These are phyloP conservation scores for Pelargonium cotyledonis DNA, from an alignment of 441 rosid species.

Conservation along the genomic window DNA sequence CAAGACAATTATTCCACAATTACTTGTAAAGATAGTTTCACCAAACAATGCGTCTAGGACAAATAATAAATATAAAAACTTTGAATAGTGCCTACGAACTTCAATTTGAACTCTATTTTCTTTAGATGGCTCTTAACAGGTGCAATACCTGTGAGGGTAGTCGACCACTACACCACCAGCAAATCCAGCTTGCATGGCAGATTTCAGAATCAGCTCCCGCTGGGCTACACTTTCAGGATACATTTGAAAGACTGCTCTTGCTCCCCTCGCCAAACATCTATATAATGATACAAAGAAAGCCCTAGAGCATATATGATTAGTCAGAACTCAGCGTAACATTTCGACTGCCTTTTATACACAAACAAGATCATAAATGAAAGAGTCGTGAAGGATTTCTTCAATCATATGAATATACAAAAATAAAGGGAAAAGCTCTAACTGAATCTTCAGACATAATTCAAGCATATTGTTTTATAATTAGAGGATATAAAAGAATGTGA, in stretches of 20 bases:
- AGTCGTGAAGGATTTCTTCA: background rate
- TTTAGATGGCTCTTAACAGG: background rate
- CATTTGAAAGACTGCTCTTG: constrained; percentile 81
- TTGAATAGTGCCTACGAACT: no score
- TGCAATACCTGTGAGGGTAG: constrained; percentile 90
- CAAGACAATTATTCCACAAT: no score
- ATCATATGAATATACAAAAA: background rate
- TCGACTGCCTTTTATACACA: background rate
- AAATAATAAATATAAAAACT: no score
- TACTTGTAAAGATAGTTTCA: no score
- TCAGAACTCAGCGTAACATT: background rate
- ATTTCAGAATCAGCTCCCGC: constrained; percentile 70
- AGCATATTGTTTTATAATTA: no score
- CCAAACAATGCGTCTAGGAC: no score
- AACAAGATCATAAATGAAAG: constrained; percentile 5
- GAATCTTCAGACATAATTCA: no score
- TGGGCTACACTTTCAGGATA: constrained; percentile 82
- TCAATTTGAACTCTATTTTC: no score
- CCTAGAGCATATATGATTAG: constrained; percentile 30
- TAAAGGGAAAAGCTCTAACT: constrained; percentile 3
- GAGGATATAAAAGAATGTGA: background rate
- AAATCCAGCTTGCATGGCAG: constrained; percentile 88
- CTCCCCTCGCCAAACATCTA: constrained; percentile 78
- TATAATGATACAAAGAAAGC: constrained; percentile 88
- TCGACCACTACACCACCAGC: constrained; percentile 90